These are phyloP conservation scores for Phytophthora rubi DNA, from an alignment of 352 stramenopile species.

Conservation along the genomic window DNA sequence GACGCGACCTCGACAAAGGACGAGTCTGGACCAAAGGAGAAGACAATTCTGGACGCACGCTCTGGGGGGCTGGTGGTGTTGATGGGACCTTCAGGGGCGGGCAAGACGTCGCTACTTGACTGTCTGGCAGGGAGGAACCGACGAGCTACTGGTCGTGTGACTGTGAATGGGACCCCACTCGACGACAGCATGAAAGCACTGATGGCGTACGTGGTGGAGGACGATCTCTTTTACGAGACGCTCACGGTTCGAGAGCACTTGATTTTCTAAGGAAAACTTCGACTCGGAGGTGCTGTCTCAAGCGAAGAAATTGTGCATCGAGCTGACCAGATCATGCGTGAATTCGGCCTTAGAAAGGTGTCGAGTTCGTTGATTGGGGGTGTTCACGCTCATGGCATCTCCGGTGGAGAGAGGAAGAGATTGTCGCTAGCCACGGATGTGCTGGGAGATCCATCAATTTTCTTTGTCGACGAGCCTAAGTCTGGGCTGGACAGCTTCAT, in stretches of 20 bases:
- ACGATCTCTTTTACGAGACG: constrained; percentile 89
- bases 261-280: constrained; percentile 81
- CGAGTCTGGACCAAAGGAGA: constrained; percentile 7
- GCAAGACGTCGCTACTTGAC: constrained; percentile 94
- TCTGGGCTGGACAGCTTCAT: constrained; percentile 64
- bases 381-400: constrained; percentile 51
- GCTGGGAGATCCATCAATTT: constrained; percentile 64
- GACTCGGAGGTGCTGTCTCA: constrained; percentile 43
- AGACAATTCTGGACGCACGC: constrained; percentile 50
- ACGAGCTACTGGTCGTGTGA: constrained; percentile 56
- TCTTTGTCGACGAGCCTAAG: constrained; percentile 87
- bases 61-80: constrained; percentile 68
- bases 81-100: constrained; percentile 71
- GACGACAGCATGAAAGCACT: constrained; percentile 25
- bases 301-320: constrained; percentile 24
- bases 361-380: constrained; percentile 56
- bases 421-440: constrained; percentile 82
- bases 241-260: constrained; percentile 91
- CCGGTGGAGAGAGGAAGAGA: constrained; percentile 81
- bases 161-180: constrained; percentile 63
- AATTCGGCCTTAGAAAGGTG: constrained; percentile 54
- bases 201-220: constrained; percentile 79
- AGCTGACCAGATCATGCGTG: constrained; percentile 48
- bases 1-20: not conserved
- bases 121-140: constrained; percentile 91